Evolutionary conservation across 208 protist genomes (phyloP).

Genomic region (Leishmania mexicana): DNA sequence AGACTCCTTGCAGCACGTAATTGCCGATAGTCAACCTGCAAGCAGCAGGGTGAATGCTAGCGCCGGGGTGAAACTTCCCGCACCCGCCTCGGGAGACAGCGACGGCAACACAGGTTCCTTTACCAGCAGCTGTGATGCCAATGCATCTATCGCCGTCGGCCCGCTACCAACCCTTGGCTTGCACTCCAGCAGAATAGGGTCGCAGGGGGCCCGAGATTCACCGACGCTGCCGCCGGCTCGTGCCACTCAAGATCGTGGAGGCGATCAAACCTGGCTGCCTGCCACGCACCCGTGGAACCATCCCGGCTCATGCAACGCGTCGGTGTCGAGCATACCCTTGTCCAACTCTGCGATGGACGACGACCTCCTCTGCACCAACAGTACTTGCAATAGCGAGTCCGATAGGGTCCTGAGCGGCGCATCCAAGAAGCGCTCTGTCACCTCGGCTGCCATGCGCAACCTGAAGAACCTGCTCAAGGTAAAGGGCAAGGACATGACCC

Average conservation of each 20-base stretch:
- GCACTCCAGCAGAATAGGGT: not conserved
- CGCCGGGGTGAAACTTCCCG: too few relatives aligned
- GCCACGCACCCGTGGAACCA: too few relatives aligned
- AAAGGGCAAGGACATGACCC: conserved; percentile 51
- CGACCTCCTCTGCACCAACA: not conserved
- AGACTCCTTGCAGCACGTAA: not conserved
- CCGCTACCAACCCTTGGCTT: not conserved
- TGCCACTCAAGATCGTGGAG: not conserved
- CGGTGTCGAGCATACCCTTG: not conserved
- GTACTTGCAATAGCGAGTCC: conserved; percentile 10
- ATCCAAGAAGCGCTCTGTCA: not conserved
- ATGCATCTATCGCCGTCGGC: not conserved
- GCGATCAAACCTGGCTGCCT: not conserved
- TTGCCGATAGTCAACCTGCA: not conserved
- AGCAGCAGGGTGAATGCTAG: not conserved
- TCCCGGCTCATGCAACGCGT: not conserved
- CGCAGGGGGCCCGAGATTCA: not conserved
- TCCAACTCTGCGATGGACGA: not conserved
- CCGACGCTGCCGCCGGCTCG: not conserved
- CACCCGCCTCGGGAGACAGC: not conserved
- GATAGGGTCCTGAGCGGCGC: conserved; percentile 10
- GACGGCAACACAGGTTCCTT: not conserved
- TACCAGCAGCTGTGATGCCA: not conserved
- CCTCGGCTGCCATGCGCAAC: conserved; percentile 19
- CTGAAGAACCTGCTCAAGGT: conserved; percentile 38